Base-by-base conservation (phyloP, 2,329 filamentous ascomycete genomes). In the Colletotrichum acutatum region DNA sequence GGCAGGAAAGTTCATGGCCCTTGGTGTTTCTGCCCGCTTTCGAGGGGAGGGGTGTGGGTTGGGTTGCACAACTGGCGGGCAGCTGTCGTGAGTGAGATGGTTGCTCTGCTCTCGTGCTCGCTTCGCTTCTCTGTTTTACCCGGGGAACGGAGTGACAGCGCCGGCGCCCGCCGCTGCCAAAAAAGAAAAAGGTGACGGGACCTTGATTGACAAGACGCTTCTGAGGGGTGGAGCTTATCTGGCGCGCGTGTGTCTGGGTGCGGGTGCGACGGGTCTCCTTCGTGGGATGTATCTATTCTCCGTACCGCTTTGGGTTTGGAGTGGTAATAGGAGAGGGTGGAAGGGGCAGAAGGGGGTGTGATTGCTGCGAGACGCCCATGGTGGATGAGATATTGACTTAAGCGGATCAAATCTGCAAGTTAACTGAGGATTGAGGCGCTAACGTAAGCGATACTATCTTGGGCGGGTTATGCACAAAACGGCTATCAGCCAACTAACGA, bases 1-100 rank as follows among this genome's bases (percentile, higher is more conserved):
- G 74, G 79, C 74, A 74, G 76, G 78, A 78, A 81, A 80, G 79
- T 76, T 81, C 79, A 81, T 81, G 74, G 71, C 71, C 71, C 28
- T 65, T 52, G 62, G 57, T 67, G 56, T 67, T 22, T 65, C 62
- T 54, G 54, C 30, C 52, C 62, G 30, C 62, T 65, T 49, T 56
- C 37, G 37, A 42, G 37, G 19, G 52, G 62, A 9, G 53, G 53
- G 8, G 53, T 28, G 53, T 37, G 62, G 28, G 53, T 12, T 34
- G n/a, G 62, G 19, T 30, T 57, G 52, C 24, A 46, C 71, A 73
- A 73, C 71, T 73, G 71, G 71, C 71, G n/a, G 71, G 28, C 71
- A 73, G 71, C 71, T 73, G 71, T 22, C 42, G 56, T 65, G 60
- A 65, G 59, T 56, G 46, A 66, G 62, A 56, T 65, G 46, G 52